These are phyloP conservation scores for Heteromeles arbutifolia DNA, from an alignment of 306 rosid genomes.

Conservation along the genomic window DNA sequence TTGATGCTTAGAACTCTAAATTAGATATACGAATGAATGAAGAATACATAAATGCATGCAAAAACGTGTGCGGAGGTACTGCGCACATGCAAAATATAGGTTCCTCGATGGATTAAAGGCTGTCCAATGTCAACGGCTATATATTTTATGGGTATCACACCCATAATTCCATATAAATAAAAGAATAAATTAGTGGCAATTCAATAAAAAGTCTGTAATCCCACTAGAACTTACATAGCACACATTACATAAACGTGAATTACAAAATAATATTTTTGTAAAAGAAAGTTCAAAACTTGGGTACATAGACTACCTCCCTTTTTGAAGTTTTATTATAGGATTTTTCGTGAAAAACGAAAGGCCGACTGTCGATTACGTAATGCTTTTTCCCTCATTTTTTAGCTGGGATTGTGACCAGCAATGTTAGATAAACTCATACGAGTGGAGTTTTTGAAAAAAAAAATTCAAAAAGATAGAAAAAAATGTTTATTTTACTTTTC, in stretches of 20 bases:
- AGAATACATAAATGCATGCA: background rate
- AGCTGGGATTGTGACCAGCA: too few relatives aligned
- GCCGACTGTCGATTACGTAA: too few relatives aligned
- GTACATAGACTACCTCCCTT: too few relatives aligned
- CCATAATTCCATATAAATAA: background rate
- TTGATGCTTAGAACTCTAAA: background rate
- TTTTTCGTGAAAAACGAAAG: too few relatives aligned
- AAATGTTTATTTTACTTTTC: background rate
- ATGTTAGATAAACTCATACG: too few relatives aligned
- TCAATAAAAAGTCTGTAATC: background rate
- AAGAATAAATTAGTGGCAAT: background rate
- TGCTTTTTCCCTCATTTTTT: too few relatives aligned
- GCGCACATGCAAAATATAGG: slow-evolving; percentile 1
- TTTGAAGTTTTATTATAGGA: too few relatives aligned
- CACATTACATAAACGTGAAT: background rate
- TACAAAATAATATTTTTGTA: background rate
- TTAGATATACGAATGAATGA: background rate
- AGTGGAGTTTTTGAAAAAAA: too few relatives aligned
- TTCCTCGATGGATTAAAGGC: background rate
- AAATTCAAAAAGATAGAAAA: background rate
- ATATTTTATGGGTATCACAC: background rate
- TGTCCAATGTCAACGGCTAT: slow-evolving; percentile 1
- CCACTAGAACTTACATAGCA: background rate
- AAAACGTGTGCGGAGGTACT: background rate
- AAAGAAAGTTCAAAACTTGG: too few relatives aligned